Conservation (phyloP, 2,329 filamentous ascomycete species). For the Biscogniauxia sp. region DNA sequence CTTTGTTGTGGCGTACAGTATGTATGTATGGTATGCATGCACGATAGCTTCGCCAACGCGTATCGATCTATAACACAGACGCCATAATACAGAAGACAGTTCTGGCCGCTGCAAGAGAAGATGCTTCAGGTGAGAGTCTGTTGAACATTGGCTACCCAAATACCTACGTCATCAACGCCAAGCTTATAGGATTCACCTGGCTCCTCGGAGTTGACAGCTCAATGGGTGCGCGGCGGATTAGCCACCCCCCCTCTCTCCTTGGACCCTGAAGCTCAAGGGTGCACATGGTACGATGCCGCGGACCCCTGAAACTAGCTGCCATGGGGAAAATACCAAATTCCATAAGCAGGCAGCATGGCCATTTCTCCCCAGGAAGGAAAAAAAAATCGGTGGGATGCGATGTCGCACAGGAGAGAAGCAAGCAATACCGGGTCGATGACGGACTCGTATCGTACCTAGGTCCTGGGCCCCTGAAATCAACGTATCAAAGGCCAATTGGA, state of each 20-base stretch:
- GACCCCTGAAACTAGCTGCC: neutral
- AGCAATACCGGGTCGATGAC: neutral
- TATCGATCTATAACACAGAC: neutral
- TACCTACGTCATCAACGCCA: neutral
- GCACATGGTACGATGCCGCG: neutral
- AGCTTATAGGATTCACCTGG: neutral
- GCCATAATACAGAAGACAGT: neutral
- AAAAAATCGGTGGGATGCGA: neutral
- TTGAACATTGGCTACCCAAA: neutral
- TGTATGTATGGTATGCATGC: neutral
- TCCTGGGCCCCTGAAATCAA: neutral
- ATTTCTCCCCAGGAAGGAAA: neutral
- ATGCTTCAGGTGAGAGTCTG: neutral
- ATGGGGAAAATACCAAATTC: neutral
- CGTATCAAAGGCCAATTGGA: neutral
- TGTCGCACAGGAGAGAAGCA: neutral
- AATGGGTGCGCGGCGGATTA: neutral
- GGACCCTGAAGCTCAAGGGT: neutral
- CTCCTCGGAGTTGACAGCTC: neutral
- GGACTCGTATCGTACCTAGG: neutral
- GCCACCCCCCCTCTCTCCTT: neutral
- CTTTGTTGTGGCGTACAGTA: neutral
- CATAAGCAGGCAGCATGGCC: neutral
- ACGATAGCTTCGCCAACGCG: neutral
- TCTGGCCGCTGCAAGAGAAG: neutral